phyloP scores from a whole-genome alignment of 768 basidiomycete species.

The Podaxis pistillaris region DNA sequence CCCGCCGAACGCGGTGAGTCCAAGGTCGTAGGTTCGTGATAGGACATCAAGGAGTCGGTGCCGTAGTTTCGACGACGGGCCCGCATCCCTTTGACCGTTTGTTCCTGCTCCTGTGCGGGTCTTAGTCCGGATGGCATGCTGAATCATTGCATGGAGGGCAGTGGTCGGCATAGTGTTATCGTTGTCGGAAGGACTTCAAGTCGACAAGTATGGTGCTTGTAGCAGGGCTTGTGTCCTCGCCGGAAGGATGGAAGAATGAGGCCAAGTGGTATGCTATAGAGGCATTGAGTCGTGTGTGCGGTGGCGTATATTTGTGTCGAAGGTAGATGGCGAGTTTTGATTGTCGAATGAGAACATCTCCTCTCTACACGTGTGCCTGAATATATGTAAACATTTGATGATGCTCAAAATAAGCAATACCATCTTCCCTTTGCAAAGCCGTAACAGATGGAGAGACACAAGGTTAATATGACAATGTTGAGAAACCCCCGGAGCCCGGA shows the following conservation, averaged over 20 bases:
- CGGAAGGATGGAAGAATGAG: neutral
- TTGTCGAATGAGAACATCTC: neutral
- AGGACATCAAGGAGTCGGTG: conserved; percentile 31
- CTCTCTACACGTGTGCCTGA: neutral
- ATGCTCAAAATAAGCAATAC: neutral
- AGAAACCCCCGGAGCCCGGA: neutral
- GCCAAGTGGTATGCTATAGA: neutral
- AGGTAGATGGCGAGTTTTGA: neutral
- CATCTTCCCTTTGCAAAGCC: neutral
- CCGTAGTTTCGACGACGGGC: conserved; percentile 18
- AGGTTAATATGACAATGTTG: neutral
- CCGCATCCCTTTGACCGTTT: neutral
- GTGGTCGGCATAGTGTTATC: neutral
- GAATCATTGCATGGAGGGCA: conserved; percentile 8
- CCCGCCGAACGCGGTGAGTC: conserved; percentile 48
- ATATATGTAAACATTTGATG: neutral
- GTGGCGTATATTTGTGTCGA: neutral
- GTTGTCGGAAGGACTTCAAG: no score
- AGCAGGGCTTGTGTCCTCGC: neutral
- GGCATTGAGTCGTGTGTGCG: neutral
- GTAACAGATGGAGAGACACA: neutral
- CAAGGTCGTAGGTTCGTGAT: conserved; percentile 35
- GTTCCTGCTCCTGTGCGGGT: neutral
- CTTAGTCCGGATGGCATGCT: neutral
- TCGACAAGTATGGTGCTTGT: neutral